Evolutionary conservation across 768 basidiomycete species (phyloP).

Genomic region (Holtermannia corniformis): DNA sequence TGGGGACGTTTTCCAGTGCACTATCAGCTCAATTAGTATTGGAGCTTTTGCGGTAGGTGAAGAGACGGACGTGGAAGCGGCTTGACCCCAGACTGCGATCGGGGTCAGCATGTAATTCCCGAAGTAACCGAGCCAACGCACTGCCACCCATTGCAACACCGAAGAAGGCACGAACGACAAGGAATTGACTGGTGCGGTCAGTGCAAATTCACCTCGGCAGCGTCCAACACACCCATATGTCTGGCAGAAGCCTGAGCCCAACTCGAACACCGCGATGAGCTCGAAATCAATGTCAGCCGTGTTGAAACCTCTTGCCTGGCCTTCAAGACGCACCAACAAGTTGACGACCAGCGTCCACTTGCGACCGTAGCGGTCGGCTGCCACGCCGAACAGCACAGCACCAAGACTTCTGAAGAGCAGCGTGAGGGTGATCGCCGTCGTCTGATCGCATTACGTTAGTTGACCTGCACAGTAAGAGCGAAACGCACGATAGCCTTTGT

Average conservation of each 20-base stretch:
- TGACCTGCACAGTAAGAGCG: not conserved
- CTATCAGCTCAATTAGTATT: constrained; percentile 41
- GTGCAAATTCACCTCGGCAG: constrained; percentile 41
- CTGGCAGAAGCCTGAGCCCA: constrained; percentile 69
- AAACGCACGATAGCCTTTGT: constrained; percentile 8
- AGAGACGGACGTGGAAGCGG: constrained; percentile 44
- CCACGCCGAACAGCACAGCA: constrained; percentile 62
- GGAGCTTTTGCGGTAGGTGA: not conserved
- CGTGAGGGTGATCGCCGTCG: constrained; percentile 65
- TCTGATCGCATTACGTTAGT: constrained; percentile 11
- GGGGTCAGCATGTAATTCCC: constrained; percentile 78
- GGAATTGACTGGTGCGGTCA: not conserved
- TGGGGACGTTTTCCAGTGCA: constrained; percentile 79
- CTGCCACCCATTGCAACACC: constrained; percentile 47
- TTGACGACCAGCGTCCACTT: constrained; percentile 86
- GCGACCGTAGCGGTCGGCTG: constrained; percentile 82
- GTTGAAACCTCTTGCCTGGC: too few relatives aligned
- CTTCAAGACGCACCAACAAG: constrained; percentile 14
- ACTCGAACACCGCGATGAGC: constrained; percentile 60
- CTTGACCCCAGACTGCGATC: constrained; percentile 62
- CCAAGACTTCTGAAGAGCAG: constrained; percentile 73
- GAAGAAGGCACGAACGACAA: constrained; percentile 56
- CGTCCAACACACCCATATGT: constrained; percentile 70
- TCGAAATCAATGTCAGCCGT: too few relatives aligned
- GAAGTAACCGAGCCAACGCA: too few relatives aligned